These are phyloP conservation scores for Abrus precatorius DNA, from an alignment of 306 rosid species.

Conservation along the genomic window DNA sequence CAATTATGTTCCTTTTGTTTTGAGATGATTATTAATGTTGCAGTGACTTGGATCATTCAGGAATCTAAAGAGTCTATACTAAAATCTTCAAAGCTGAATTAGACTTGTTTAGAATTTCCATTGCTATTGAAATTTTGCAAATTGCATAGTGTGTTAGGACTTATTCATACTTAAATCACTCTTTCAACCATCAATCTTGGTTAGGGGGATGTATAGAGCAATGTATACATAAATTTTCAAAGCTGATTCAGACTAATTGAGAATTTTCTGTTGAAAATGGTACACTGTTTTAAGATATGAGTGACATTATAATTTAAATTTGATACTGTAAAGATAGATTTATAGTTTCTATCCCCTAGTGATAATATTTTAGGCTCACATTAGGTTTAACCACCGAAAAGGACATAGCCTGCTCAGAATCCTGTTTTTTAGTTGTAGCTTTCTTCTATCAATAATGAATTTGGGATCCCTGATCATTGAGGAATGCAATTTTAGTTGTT, in stretches of 20 bases:
- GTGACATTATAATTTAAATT: slow-evolving; percentile 7
- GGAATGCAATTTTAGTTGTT: background rate
- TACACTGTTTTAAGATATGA: background rate
- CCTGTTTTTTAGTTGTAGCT: background rate
- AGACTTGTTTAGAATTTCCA: slow-evolving; percentile 15
- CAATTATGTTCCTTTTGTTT: slow-evolving; percentile 10
- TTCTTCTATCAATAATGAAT: slow-evolving; percentile 9
- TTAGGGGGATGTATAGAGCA: background rate
- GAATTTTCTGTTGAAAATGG: slow-evolving; percentile 17
- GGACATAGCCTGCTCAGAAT: background rate
- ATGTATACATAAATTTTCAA: background rate
- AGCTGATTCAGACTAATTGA: background rate
- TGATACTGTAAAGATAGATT: background rate
- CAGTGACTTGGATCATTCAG: background rate
- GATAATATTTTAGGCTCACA: slow-evolving; percentile 15
- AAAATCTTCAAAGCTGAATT: slow-evolving; percentile 9
- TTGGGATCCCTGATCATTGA: slow-evolving; percentile 19
- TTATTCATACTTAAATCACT: background rate
- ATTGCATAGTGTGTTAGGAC: background rate
- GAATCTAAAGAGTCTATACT: background rate
- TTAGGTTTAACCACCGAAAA: background rate
- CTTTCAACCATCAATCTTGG: background rate
- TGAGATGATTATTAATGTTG: slow-evolving; percentile 25
- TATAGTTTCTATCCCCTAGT: slow-evolving; percentile 7
- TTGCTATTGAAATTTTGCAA: background rate